These are phyloP conservation scores for Leccinellum luteum DNA, from an alignment of 768 basidiomycete species.

Conservation along the genomic window DNA sequence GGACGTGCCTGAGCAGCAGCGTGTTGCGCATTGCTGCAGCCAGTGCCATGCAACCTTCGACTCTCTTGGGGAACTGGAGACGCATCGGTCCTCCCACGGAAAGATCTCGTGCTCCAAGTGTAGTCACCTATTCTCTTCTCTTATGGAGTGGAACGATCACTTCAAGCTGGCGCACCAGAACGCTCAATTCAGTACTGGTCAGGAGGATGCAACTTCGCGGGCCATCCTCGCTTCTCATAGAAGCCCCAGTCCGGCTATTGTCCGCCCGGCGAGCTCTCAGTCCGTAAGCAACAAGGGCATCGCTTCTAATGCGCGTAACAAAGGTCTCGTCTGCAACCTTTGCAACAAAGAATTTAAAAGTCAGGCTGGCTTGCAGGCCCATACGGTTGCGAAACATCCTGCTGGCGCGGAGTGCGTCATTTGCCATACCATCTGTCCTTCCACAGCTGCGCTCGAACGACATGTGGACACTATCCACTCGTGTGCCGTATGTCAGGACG, in stretches of 20 bases:
- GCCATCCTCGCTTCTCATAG: slow-evolving; percentile 3
- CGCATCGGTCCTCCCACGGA: slow-evolving; percentile 18
- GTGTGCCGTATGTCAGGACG: slow-evolving; percentile 27
- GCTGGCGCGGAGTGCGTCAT: slow-evolving; percentile 21
- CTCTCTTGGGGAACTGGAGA: slow-evolving; percentile 17
- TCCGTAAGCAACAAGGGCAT: slow-evolving; percentile 7
- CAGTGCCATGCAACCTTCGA: slow-evolving; percentile 20
- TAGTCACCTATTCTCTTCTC: slow-evolving; percentile 16
- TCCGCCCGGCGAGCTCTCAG: slow-evolving; percentile 19
- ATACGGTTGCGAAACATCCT: slow-evolving; percentile 25
- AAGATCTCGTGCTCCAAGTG: slow-evolving; percentile 28
- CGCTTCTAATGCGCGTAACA: slow-evolving; percentile 3
- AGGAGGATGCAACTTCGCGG: slow-evolving; percentile 5
- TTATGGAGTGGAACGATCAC: slow-evolving; percentile 29
- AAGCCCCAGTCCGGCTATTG: slow-evolving; percentile 14
- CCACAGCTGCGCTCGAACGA: slow-evolving; percentile 21
- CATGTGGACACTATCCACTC: slow-evolving; percentile 29
- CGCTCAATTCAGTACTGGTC: slow-evolving; percentile 3
- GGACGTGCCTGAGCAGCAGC: slow-evolving; percentile 5
- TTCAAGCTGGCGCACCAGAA: slow-evolving; percentile 22
- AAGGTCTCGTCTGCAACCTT: slow-evolving; percentile 15
- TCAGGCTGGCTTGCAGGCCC: slow-evolving; percentile 23
- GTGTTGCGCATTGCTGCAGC: slow-evolving; percentile 13
- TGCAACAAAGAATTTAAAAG: slow-evolving; percentile 24
- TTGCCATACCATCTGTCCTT: slow-evolving; percentile 23